These are phyloP conservation scores for Aethionema arabicum DNA, from an alignment of 345 rosid species.

Conservation along the genomic window DNA sequence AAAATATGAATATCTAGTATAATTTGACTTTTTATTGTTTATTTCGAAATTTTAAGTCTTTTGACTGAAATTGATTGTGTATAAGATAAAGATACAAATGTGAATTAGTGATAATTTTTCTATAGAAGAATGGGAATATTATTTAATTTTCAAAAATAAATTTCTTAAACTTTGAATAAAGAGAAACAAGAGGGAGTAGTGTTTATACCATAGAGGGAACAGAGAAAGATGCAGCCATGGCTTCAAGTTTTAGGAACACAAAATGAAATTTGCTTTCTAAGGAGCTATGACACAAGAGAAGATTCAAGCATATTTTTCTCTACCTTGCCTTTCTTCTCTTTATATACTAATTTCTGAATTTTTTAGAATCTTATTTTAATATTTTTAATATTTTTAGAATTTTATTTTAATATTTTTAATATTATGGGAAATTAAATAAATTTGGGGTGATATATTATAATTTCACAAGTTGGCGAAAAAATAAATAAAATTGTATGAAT, in stretches of 20 bases:
- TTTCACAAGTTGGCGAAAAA: slow-evolving; percentile 14
- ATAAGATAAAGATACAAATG: too few species aligned
- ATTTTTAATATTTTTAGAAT: not conserved
- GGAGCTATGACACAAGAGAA: slow-evolving; percentile 32
- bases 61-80: too few species aligned
- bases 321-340: slow-evolving; percentile 26
- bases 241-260: slow-evolving; percentile 36
- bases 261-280: slow-evolving; percentile 24
- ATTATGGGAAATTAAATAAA: too few species aligned
- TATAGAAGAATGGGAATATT: too few species aligned
- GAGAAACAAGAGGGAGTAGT: slow-evolving; percentile 3
- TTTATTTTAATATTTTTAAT: too few species aligned
- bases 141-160: too few species aligned
- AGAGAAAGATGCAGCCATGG: slow-evolving; percentile 94
- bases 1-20: too few species aligned
- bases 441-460: not conserved
- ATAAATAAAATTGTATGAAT: not conserved
- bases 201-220: slow-evolving; percentile 82
- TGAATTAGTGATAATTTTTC: too few species aligned
- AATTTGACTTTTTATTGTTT: too few species aligned
- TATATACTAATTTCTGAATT: slow-evolving; percentile 35
- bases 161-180: too few species aligned
- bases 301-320: slow-evolving; percentile 34
- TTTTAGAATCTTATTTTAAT: not conserved
- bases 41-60: too few species aligned